phyloP scores from a whole-genome alignment of 2,329 filamentous ascomycete genomes.

The Aureobasidium lini region DNA sequence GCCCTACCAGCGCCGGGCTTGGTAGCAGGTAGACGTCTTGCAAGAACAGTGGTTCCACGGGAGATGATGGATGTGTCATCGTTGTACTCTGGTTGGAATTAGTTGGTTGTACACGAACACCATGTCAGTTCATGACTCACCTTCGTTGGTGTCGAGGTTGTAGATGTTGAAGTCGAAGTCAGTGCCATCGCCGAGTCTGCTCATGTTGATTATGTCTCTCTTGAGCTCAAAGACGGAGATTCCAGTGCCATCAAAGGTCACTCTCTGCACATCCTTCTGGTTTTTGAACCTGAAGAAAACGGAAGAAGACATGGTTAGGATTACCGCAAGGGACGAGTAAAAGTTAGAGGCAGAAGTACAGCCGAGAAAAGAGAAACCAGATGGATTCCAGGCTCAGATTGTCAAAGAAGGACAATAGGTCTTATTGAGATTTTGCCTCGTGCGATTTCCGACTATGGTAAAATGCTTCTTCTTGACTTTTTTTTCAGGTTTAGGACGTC shows the following conservation, averaged over 20 bases:
- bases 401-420: slow-evolving; percentile 15
- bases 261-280: slow-evolving; percentile 86
- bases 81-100: slow-evolving; percentile 65
- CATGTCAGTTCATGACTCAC: slow-evolving; percentile 44
- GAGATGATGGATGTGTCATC: slow-evolving; percentile 98
- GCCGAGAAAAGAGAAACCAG: slow-evolving; percentile 8
- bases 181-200: slow-evolving; percentile 86
- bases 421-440: slow-evolving; percentile 13
- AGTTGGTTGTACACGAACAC: slow-evolving; percentile 13
- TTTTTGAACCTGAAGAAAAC: slow-evolving; percentile 99
- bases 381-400: slow-evolving; percentile 13
- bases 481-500: slow-evolving; percentile 12
- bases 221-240: slow-evolving; percentile 98
- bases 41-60: slow-evolving; percentile 87
- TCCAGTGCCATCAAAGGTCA: slow-evolving; percentile 94
- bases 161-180: slow-evolving; percentile 96
- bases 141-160: slow-evolving; percentile 83
- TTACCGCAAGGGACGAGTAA: background rate
- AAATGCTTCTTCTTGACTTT: slow-evolving; percentile 9
- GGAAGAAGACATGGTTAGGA: slow-evolving; percentile 69
- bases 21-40: slow-evolving; percentile 72
- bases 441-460: slow-evolving; percentile 14
- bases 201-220: slow-evolving; percentile 93
- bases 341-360: slow-evolving; percentile 4
- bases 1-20: slow-evolving; percentile 84